Base-by-base conservation (phyloP, 2,329 filamentous ascomycete genomes). In the Aspergillus fijiensis region DNA sequence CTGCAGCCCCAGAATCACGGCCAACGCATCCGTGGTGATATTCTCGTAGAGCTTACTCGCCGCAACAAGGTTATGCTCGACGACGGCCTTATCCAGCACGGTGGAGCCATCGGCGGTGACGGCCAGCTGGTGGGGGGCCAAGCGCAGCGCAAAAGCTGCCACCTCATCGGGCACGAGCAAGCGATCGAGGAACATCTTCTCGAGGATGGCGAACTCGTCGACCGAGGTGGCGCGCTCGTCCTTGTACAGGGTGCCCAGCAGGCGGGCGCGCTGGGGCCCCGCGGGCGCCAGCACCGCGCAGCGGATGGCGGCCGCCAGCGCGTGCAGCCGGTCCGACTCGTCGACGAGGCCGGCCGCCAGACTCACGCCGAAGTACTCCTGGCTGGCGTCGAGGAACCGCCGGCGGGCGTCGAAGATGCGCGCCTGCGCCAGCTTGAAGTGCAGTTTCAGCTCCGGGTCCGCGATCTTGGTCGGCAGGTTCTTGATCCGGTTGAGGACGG, bases 151-250 rank as follows among this genome's bases (percentile, higher is more conserved):
- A 72, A 99, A 99, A 58, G 90, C 88, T 42, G 88, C 86, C 48
- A 97, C 92, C 78, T 99, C 95, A n/a, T 82, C 84, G 0, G 89
- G 86, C 0, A 86, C 85, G 52, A 99, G 82, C 3, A 99, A 82
- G 5, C 93, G 87, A 76, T 98, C 92, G 52, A 98, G 83, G 76
- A 96, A 96, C 86, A 99, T 98, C 81, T 98, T 98, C 80, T 98
- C 95, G 14, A 99, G 81, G 57, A 99, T 97, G 52, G 87, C 82
- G 72, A 90, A 94, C 77, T 98, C 91, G 33, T 89, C 85, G 2
- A 95, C 85, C 53, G 87, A 85, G 3, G 82, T 81, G 0, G 91
- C 85, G 31, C 95, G 86, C 66, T 98, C 95, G 76, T 99, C 95
- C 76, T 96, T 96, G 84, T 96, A 96, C 14, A 99, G 81, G 56